Conservation (phyloP, 208 protist genomes). For the Trypanosoma cruzi region DNA sequence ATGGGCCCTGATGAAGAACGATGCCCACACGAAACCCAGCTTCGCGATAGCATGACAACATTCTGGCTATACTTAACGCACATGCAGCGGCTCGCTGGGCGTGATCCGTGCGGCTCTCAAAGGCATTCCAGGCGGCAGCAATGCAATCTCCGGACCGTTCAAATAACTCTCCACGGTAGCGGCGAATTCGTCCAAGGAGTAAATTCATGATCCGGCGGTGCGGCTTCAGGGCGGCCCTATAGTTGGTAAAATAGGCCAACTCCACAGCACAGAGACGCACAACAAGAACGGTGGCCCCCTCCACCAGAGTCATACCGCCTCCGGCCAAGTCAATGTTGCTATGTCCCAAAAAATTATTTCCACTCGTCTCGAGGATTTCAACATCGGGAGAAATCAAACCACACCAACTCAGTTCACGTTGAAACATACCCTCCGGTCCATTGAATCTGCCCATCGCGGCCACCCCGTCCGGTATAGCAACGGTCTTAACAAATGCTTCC, state of each 20-base stretch:
- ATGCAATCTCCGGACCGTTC: conserved; percentile 76
- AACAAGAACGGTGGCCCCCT: conserved; percentile 65
- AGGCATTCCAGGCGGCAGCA: conserved; percentile 82
- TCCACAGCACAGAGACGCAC: conserved; percentile 65
- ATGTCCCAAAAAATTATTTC: neutral
- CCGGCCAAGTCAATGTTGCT: conserved; percentile 1
- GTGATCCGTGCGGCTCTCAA: conserved; percentile 79
- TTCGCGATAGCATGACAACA: conserved; percentile 48
- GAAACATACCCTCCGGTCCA: neutral
- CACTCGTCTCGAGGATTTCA: neutral
- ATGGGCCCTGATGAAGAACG: conserved; percentile 76
- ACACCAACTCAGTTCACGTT: neutral
- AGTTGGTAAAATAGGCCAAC: conserved; percentile 70
- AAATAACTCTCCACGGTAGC: conserved; percentile 72
- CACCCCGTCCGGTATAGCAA: conserved; percentile 3
- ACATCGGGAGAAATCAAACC: neutral
- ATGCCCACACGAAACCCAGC: conserved; percentile 77
- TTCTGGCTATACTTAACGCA: conserved; percentile 62
- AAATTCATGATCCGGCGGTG: conserved; percentile 81
- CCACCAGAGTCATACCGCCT: conserved; percentile 54
- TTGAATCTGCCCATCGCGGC: neutral
- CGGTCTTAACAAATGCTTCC: conserved; percentile 26
- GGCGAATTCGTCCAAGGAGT: conserved; percentile 68
- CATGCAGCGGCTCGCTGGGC: conserved; percentile 65
- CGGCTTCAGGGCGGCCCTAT: conserved; percentile 52